These are phyloP conservation scores for Pythium rishiriense DNA, from an alignment of 352 stramenopile species.

Conservation along the genomic window DNA sequence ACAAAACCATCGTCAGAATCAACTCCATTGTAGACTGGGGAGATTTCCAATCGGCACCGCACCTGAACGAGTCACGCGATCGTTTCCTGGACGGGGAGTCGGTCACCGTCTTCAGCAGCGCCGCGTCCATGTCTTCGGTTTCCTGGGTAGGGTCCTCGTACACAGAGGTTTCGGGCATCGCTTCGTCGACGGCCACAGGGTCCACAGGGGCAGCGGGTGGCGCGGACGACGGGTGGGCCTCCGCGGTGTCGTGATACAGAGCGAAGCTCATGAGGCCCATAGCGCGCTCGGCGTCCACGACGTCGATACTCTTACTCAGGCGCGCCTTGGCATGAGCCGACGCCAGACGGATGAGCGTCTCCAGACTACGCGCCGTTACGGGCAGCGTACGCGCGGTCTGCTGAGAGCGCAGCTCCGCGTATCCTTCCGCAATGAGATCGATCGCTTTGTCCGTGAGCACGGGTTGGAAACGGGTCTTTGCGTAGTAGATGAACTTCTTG, in stretches of 20 bases:
- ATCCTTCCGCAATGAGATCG: slow-evolving; percentile 96
- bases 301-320: slow-evolving; percentile 88
- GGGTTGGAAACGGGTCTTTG: slow-evolving; percentile 93
- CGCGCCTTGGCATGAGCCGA: slow-evolving; percentile 97
- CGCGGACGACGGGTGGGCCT: slow-evolving; percentile 32
- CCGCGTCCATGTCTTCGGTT: slow-evolving; percentile 21
- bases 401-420: slow-evolving; percentile 96
- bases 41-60: slow-evolving; percentile 21
- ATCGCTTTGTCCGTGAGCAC: slow-evolving; percentile 84
- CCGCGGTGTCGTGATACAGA: slow-evolving; percentile 94
- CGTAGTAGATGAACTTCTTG: slow-evolving; percentile 99
- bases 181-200: slow-evolving; percentile 17
- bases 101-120: slow-evolving; percentile 13
- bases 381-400: slow-evolving; percentile 92
- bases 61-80: slow-evolving; percentile 64
- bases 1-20: slow-evolving; percentile 8
- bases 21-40: neutral
- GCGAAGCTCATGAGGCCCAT: slow-evolving; percentile 98
- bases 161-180: slow-evolving; percentile 8
- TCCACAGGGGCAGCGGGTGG: slow-evolving; percentile 6
- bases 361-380: slow-evolving; percentile 97
- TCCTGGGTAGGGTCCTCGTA: slow-evolving; percentile 27
- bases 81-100: slow-evolving; percentile 60
- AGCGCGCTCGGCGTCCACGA: slow-evolving; percentile 84
- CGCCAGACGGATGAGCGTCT: slow-evolving; percentile 99